A percentile compares a stretch with the other conserved stretches of the same genome.
phyloP scores from a whole-genome alignment of 495 filamentous ascomycete genomes.

The Neurospora sp. region DNA sequence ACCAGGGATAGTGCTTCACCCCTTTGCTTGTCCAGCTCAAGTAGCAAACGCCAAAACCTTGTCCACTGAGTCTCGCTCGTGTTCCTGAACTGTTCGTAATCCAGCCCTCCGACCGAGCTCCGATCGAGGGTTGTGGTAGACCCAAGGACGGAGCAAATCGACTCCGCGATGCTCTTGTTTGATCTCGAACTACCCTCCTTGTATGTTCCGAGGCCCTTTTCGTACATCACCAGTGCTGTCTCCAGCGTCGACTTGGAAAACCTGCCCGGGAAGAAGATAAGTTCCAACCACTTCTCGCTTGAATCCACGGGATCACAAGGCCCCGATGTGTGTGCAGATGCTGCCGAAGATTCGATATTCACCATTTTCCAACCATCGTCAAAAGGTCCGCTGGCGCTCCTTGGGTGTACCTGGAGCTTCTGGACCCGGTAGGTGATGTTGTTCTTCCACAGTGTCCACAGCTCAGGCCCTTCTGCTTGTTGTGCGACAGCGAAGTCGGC shows the following conservation, averaged over 20 bases:
- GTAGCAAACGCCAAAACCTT: slow-evolving; percentile 72
- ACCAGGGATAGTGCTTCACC: slow-evolving; percentile 67
- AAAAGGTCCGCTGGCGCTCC: slow-evolving; percentile 47
- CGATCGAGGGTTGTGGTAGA: slow-evolving; percentile 51
- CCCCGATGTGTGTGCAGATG: slow-evolving; percentile 42
- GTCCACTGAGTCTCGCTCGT: slow-evolving; percentile 80
- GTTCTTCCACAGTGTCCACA: slow-evolving; percentile 84
- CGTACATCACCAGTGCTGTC: slow-evolving; percentile 67
- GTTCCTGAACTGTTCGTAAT: slow-evolving; percentile 58
- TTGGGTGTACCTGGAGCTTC: slow-evolving; percentile 27
- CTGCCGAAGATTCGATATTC: slow-evolving; percentile 49
- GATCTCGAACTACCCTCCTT: slow-evolving; percentile 30
- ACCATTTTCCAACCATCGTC: slow-evolving; percentile 61
- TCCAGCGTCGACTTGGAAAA: slow-evolving; percentile 71
- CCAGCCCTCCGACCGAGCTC: slow-evolving; percentile 51
- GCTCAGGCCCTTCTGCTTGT: slow-evolving; percentile 41
- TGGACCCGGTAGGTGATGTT: slow-evolving; percentile 69
- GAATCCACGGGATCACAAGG: slow-evolving; percentile 54
- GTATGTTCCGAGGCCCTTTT: slow-evolving; percentile 42
- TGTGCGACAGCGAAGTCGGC: slow-evolving; percentile 63
- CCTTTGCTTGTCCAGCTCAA: slow-evolving; percentile 77
- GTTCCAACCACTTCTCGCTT: slow-evolving; percentile 58
- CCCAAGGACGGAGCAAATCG: slow-evolving; percentile 60
- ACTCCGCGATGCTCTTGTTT: slow-evolving; percentile 47
- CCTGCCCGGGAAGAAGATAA: slow-evolving; percentile 71